These are phyloP conservation scores for Manihot esculenta DNA, from an alignment of 441 rosid species.

Conservation along the genomic window DNA sequence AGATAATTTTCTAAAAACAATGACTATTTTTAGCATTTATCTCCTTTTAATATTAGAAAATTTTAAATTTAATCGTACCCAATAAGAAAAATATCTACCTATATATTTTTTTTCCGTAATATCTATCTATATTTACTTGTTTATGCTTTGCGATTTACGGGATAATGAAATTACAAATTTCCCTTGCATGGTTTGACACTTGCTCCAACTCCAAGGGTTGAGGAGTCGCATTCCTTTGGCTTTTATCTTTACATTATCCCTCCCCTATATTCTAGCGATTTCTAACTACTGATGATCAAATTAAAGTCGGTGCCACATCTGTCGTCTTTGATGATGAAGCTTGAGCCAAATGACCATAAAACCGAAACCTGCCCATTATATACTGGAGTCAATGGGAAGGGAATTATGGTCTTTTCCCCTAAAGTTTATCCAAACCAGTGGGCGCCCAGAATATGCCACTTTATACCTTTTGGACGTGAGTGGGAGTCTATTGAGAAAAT, in stretches of 20 bases:
- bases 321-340: background rate
- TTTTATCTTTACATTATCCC: background rate
- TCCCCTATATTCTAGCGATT: background rate
- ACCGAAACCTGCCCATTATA: too few species aligned
- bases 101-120: too few species aligned
- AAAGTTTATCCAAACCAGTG: conserved; percentile 31
- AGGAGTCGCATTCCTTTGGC: background rate
- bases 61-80: too few species aligned
- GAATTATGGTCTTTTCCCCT: background rate
- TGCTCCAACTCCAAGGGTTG: conserved; percentile 13
- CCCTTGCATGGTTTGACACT: background rate
- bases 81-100: too few species aligned
- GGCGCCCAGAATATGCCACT: conserved; percentile 23
- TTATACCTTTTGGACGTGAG: background rate
- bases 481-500: background rate
- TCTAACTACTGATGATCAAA: background rate
- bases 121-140: too few species aligned
- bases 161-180: background rate
- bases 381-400: background rate
- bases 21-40: too few species aligned
- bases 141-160: too few species aligned
- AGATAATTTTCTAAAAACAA: too few species aligned
- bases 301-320: background rate
- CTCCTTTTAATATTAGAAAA: too few species aligned
- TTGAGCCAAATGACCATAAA: too few species aligned